Conservation (phyloP, 352 stramenopile genomes). For the Phytophthora kernoviae region DNA sequence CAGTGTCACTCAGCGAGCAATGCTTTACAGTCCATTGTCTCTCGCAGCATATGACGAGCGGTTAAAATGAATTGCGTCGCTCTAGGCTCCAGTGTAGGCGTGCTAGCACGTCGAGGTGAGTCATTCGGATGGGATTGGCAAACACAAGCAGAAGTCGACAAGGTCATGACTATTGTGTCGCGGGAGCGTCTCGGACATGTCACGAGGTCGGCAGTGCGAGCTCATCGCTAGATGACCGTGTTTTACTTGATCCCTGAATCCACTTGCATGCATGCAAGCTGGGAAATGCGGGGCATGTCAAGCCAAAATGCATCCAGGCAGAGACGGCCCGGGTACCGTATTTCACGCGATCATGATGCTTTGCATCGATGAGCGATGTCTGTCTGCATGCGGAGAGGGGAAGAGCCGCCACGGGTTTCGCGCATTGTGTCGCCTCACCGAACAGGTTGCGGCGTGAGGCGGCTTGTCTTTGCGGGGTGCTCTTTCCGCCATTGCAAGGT, state of each 20-base stretch:
- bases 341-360: background rate
- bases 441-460: background rate
- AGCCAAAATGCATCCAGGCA: background rate
- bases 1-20: too few species aligned
- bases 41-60: constrained; percentile 6
- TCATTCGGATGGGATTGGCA: constrained; percentile 11
- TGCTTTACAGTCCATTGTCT: constrained; percentile 8
- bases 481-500: background rate
- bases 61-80: background rate
- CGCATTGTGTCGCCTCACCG: background rate
- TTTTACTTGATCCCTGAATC: background rate
- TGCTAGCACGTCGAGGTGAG: constrained; percentile 5
- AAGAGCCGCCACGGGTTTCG: background rate
- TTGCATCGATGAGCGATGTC: background rate
- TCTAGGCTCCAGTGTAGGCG: too few species aligned
- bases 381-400: background rate
- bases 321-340: background rate
- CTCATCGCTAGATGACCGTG: background rate
- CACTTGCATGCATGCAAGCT: background rate
- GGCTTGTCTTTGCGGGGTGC: background rate
- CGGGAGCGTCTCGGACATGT: constrained; percentile 4
- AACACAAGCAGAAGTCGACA: constrained; percentile 14
- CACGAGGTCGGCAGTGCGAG: constrained; percentile 1
- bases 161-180: background rate
- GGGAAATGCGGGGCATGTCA: background rate